A percentile compares a stretch with the other conserved stretches of the same genome.
Evolutionary conservation across 345 rosid genomes (phyloP).

Genomic region (Citrus trifoliata): DNA sequence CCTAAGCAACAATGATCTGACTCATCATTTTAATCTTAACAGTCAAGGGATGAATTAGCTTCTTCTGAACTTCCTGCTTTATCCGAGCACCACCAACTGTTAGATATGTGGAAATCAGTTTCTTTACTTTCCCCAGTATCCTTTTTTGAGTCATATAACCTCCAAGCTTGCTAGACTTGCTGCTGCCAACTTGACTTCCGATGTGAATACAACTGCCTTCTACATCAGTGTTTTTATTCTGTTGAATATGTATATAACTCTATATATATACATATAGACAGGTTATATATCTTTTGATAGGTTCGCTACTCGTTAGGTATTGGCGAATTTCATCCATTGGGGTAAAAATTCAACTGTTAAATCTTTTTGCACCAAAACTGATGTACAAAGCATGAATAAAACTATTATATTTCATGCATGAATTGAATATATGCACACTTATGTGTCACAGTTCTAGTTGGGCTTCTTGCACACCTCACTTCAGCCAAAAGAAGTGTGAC

Average conservation of each 20-base stretch:
- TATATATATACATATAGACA: too few species aligned
- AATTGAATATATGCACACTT: neutral
- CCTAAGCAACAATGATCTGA: too few species aligned
- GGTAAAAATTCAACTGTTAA: conserved; percentile 20
- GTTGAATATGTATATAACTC: too few species aligned
- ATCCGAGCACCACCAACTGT: conserved; percentile 26
- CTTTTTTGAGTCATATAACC: conserved; percentile 34
- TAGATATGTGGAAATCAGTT: conserved; percentile 47
- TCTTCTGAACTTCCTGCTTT: conserved; percentile 54
- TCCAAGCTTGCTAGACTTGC: conserved; percentile 29
- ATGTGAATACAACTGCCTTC: neutral
- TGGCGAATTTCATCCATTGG: conserved; percentile 29
- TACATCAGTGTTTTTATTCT: neutral
- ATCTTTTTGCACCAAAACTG: neutral
- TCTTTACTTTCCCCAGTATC: conserved; percentile 42
- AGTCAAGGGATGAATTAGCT: conserved; percentile 51
- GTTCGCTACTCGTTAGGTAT: conserved; percentile 21
- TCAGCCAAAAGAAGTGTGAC: too few species aligned
- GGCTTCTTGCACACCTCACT: too few species aligned
- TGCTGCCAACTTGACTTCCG: conserved; percentile 25
- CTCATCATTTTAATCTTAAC: too few species aligned
- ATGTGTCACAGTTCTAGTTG: too few species aligned
- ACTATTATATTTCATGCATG: neutral
- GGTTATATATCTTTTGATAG: too few species aligned
- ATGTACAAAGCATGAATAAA: neutral